Evolutionary conservation across 73 alveolate species (phyloP).

Genomic region (Uronychia binucleata): DNA sequence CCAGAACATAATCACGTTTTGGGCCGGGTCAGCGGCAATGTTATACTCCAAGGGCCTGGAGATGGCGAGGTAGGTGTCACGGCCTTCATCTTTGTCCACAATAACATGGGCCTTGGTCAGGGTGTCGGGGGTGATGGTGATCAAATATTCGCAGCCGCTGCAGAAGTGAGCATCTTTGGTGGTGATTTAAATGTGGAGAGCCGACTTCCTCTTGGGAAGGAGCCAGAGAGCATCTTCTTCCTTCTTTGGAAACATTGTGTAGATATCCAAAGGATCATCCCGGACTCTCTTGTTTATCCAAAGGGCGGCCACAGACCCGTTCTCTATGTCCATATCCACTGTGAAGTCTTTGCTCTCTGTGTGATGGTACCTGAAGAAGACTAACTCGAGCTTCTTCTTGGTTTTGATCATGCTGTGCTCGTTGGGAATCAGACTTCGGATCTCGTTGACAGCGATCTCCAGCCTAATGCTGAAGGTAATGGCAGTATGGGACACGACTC

Average conservation of each 20-base stretch:
- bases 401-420: neutral
- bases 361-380: neutral
- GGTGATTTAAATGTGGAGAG: neutral
- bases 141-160: neutral
- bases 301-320: neutral
- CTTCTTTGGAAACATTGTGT: neutral
- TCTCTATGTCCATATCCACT: neutral
- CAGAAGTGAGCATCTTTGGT: neutral
- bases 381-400: neutral
- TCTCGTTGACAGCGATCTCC: neutral
- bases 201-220: neutral
- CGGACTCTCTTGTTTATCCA: neutral
- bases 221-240: neutral
- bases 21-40: neutral
- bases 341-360: neutral
- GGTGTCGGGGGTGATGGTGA: neutral
- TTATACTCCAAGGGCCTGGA: neutral
- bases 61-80: neutral
- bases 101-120: neutral
- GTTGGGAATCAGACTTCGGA: neutral
- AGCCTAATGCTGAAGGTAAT: neutral
- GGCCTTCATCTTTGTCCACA: neutral
- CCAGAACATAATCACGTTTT: neutral
- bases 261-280: neutral
- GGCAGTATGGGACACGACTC: neutral